These are phyloP conservation scores for Hericium rajendrae DNA, from an alignment of 768 basidiomycete genomes.

Conservation along the genomic window DNA sequence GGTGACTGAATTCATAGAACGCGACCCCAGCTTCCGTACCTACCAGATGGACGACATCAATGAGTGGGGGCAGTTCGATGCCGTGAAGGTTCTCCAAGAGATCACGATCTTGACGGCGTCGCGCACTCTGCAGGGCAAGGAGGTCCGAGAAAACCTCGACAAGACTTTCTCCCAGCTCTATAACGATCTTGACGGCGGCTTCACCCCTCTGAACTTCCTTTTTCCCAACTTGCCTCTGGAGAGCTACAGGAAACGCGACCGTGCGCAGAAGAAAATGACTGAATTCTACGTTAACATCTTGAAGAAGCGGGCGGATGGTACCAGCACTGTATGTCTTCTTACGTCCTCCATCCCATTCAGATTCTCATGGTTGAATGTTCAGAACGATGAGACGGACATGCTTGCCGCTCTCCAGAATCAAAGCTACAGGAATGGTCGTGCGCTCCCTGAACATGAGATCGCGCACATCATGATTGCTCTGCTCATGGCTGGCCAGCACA, in stretches of 20 bases:
- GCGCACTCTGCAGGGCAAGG: constrained; percentile 85
- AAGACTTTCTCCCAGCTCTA: constrained; percentile 79
- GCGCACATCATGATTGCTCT: constrained; percentile 98
- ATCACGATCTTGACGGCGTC: constrained; percentile 94
- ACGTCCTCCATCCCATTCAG: background rate
- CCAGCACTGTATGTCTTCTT: constrained; percentile 26
- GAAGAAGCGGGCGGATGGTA: constrained; percentile 51
- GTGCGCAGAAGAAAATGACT: constrained; percentile 87
- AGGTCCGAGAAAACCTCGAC: constrained; percentile 73
- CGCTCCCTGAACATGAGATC: constrained; percentile 80
- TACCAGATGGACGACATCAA: constrained; percentile 58
- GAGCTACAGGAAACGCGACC: constrained; percentile 82
- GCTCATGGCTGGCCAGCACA: constrained; percentile 99
- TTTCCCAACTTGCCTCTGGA: constrained; percentile 90
- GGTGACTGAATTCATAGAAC: constrained; percentile 52
- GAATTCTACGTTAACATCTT: constrained; percentile 89
- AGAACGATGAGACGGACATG: constrained; percentile 80
- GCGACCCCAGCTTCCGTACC: constrained; percentile 51
- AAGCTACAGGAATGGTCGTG: constrained; percentile 71
- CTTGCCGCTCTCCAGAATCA: constrained; percentile 79
- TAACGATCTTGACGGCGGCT: constrained; percentile 88
- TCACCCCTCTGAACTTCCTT: constrained; percentile 92
- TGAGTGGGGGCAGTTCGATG: constrained; percentile 75
- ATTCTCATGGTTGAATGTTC: constrained; percentile 2
- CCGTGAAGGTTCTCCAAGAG: constrained; percentile 64